Conservation (phyloP, 148 eudicot species). For the Polygonum maritimum region DNA sequence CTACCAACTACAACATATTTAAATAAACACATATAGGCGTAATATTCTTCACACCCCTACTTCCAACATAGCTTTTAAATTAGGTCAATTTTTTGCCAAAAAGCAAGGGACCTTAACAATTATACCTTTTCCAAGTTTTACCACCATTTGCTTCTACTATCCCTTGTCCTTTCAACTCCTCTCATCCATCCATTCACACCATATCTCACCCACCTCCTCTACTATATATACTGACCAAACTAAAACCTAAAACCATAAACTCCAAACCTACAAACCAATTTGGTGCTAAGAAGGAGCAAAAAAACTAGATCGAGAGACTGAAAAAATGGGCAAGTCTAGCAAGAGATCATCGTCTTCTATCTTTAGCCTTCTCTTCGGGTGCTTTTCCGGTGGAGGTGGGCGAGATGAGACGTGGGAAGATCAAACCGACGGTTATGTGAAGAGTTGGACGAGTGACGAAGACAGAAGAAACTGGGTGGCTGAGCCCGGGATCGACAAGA, state of each 20-base stretch:
- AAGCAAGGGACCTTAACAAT: constrained; percentile 8
- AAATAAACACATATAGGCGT: not conserved
- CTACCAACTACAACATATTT: not conserved
- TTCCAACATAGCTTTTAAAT: not conserved
- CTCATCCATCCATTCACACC: constrained; percentile 9
- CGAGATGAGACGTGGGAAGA: constrained; percentile 4
- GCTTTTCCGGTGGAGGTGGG: not conserved
- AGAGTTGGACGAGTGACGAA: constrained; percentile 6
- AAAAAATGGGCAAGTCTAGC: constrained; percentile 3
- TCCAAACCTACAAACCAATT: not conserved
- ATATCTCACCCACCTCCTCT: constrained; percentile 2
- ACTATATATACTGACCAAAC: constrained; percentile 1
- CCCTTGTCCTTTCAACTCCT: constrained; percentile 2
- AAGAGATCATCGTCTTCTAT: not conserved
- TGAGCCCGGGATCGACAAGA: not conserved
- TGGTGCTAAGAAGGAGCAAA: not conserved
- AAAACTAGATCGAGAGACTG: not conserved
- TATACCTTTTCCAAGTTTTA: constrained; percentile 10
- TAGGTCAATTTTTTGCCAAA: not conserved
- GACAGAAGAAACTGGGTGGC: not conserved
- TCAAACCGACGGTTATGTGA: not conserved
- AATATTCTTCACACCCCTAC: not conserved
- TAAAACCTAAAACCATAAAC: not conserved
- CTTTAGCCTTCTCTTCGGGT: not conserved
- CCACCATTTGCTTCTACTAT: constrained; percentile 2